A percentile compares a stretch with the other conserved stretches of the same genome.
Conservation (phyloP, 1,284 basidiomycete species). For the Volvariella volvacea region DNA sequence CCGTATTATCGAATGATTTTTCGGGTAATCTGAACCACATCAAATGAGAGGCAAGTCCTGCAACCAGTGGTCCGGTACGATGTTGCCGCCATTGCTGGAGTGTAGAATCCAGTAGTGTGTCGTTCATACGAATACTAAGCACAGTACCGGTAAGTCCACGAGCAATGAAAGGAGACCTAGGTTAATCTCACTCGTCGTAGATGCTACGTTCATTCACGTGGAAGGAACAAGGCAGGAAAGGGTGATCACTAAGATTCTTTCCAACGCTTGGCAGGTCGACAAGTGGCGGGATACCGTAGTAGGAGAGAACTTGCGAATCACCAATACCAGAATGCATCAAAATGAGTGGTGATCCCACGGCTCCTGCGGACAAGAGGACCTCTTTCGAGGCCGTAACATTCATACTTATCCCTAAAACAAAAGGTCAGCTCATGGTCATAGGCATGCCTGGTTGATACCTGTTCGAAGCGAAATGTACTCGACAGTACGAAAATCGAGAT, state of each 20-base stretch:
- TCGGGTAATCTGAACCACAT: too few relatives aligned
- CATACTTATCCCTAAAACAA: neutral
- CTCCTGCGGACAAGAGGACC: conserved; percentile 17
- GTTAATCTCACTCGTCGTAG: neutral
- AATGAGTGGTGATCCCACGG: conserved; percentile 17
- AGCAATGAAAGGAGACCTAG: neutral
- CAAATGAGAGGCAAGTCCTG: too few relatives aligned
- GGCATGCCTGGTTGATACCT: conserved; percentile 11
- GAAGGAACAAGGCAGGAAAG: conserved; percentile 8
- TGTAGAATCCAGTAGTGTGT: neutral
- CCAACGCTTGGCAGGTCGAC: conserved; percentile 17
- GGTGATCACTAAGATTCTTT: conserved; percentile 17
- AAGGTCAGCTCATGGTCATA: neutral
- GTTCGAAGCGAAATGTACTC: conserved; percentile 16
- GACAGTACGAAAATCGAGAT: conserved; percentile 3
- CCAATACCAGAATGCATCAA: conserved; percentile 19
- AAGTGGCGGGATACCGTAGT: conserved; percentile 11
- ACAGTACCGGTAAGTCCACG: neutral
- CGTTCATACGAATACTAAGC: neutral
- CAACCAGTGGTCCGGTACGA: too few relatives aligned
- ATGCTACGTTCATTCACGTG: conserved; percentile 8
- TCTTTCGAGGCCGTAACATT: conserved; percentile 14
- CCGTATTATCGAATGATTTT: too few relatives aligned
- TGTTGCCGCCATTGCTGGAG: too few relatives aligned
- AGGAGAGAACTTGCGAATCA: conserved; percentile 8